Conservation (phyloP, 805 yeast genomes). For the Zygoascus biomembranicola region DNA sequence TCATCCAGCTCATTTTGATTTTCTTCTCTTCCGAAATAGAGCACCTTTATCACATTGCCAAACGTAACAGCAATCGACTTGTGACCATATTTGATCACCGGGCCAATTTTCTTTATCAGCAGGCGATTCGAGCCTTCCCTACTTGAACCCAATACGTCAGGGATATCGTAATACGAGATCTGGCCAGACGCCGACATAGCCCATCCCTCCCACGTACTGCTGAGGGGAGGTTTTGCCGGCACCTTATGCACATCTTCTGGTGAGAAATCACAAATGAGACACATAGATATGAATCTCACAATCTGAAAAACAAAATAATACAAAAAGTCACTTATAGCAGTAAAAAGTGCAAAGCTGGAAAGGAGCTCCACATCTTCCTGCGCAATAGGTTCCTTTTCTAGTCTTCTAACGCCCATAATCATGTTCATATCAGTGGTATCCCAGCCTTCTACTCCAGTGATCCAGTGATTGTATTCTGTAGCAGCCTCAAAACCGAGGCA, state of each 20-base stretch:
- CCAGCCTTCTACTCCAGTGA: slow-evolving; percentile 67
- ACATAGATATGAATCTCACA: not conserved
- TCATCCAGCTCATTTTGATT: slow-evolving; percentile 23
- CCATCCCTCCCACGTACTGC: slow-evolving; percentile 72
- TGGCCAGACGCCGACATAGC: slow-evolving; percentile 63
- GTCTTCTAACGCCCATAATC: slow-evolving; percentile 56
- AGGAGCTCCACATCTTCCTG: not conserved
- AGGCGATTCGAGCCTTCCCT: slow-evolving; percentile 24
- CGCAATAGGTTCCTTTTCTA: slow-evolving; percentile 21
- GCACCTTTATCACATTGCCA: slow-evolving; percentile 63
- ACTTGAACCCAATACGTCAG: slow-evolving; percentile 28
- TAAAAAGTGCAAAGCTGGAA: not conserved
- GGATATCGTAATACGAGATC: slow-evolving; percentile 51
- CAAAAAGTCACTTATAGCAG: not conserved
- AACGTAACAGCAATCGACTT: slow-evolving; percentile 68
- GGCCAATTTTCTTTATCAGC: slow-evolving; percentile 48
- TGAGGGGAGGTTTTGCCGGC: slow-evolving; percentile 25
- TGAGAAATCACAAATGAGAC: not conserved
- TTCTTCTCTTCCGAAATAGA: slow-evolving; percentile 71
- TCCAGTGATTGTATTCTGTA: slow-evolving; percentile 61
- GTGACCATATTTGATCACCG: slow-evolving; percentile 64
- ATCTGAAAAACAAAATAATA: not conserved
- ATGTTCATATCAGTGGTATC: slow-evolving; percentile 68
- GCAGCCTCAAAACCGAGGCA: slow-evolving; percentile 79
- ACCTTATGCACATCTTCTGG: not conserved